phyloP scores from a whole-genome alignment of 768 basidiomycete species.

The Pisolithus microcarpus region DNA sequence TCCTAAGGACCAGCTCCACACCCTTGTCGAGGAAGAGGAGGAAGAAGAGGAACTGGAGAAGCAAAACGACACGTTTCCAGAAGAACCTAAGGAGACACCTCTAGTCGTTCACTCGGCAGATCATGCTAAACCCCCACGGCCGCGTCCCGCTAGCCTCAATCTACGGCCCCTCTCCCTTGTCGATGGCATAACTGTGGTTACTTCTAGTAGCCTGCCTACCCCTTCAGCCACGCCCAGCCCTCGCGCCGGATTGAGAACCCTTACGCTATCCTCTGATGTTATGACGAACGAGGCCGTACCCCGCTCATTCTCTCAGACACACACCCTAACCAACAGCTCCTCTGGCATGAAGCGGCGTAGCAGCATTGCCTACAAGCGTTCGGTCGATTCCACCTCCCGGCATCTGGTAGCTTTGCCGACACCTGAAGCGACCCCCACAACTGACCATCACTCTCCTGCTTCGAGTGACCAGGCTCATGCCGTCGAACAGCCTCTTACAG shows the following conservation, averaged over 20 bases:
- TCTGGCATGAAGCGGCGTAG: slow-evolving; percentile 43
- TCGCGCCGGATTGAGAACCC: slow-evolving; percentile 41
- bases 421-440: slow-evolving; percentile 45
- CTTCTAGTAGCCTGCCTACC: slow-evolving; percentile 39
- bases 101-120: slow-evolving; percentile 19
- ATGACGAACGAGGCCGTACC: neutral
- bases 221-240: slow-evolving; percentile 48
- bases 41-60: slow-evolving; percentile 57
- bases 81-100: slow-evolving; percentile 13
- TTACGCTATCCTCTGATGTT: slow-evolving; percentile 37
- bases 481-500: slow-evolving; percentile 48
- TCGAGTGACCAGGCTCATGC: slow-evolving; percentile 14
- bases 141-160: slow-evolving; percentile 58
- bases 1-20: slow-evolving; percentile 71
- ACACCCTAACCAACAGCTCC: slow-evolving; percentile 17
- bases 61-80: slow-evolving; percentile 6
- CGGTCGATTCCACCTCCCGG: slow-evolving; percentile 58
- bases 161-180: slow-evolving; percentile 69
- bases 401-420: slow-evolving; percentile 8
- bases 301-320: slow-evolving; percentile 15
- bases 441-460: slow-evolving; percentile 38
- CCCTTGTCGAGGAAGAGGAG: slow-evolving; percentile 80
- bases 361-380: slow-evolving; percentile 70
- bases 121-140: slow-evolving; percentile 41
- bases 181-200: slow-evolving; percentile 39